phyloP scores from a whole-genome alignment of 768 basidiomycete genomes.

The Fomitopsis serialis region DNA sequence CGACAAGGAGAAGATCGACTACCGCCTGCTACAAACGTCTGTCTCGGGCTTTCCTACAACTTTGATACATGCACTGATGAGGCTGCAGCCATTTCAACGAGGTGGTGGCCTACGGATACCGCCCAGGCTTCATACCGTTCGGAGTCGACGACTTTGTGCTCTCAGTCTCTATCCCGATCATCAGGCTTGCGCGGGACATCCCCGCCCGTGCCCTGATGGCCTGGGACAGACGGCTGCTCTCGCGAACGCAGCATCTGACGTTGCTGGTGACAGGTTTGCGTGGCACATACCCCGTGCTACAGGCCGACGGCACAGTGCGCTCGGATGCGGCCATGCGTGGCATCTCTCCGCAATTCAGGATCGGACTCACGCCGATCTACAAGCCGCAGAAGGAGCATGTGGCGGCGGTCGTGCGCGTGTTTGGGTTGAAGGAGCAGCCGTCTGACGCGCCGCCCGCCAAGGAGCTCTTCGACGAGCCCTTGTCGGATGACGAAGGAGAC shows the following conservation, averaged over 20 bases:
- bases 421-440: conserved; percentile 33
- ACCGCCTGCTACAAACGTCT: conserved; percentile 16
- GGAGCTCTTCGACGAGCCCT: not conserved
- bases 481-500: not conserved
- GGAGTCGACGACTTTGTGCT: conserved; percentile 47
- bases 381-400: conserved; percentile 53
- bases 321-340: conserved; percentile 30
- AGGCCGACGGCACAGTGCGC: conserved; percentile 35
- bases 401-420: conserved; percentile 42
- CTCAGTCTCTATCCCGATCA: conserved; percentile 52
- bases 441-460: not conserved
- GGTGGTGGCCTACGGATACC: conserved; percentile 49
- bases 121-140: conserved; percentile 53
- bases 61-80: not conserved
- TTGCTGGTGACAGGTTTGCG: conserved; percentile 58
- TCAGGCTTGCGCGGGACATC: conserved; percentile 45
- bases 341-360: conserved; percentile 44
- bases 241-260: conserved; percentile 51
- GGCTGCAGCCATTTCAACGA: conserved; percentile 53
- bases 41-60: not conserved
- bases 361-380: conserved; percentile 55
- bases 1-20: conserved; percentile 8
- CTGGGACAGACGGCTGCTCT: conserved; percentile 64
- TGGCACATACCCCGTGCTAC: conserved; percentile 48
- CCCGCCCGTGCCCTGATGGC: conserved; percentile 65